These are phyloP conservation scores for Colletotrichum sp. DNA, from an alignment of 2,329 filamentous ascomycete genomes.

Conservation along the genomic window DNA sequence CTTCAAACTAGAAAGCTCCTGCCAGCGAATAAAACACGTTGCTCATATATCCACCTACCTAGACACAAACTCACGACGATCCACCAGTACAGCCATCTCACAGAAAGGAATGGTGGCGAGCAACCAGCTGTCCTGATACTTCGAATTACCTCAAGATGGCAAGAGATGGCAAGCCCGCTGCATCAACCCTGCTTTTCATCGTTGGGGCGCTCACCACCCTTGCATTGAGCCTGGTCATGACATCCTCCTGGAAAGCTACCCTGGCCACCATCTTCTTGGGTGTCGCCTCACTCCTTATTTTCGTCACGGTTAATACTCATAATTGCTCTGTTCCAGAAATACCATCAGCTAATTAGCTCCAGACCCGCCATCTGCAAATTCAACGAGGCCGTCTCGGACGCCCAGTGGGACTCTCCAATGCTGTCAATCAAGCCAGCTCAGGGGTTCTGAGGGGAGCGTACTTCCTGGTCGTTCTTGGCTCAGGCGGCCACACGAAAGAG, in stretches of 20 bases:
- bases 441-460: slow-evolving; percentile 45
- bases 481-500: slow-evolving; percentile 92
- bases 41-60: not conserved
- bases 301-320: slow-evolving; percentile 30
- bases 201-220: not conserved
- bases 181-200: slow-evolving; percentile 8
- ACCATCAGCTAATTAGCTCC: not conserved
- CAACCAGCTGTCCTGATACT: not conserved
- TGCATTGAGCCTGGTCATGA: not conserved
- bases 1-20: not conserved
- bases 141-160: not conserved
- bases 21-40: not conserved
- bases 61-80: not conserved
- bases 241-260: slow-evolving; percentile 9
- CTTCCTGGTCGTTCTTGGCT: slow-evolving; percentile 84
- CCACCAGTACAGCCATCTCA: not conserved
- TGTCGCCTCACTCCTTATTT: slow-evolving; percentile 25
- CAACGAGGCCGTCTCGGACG: not conserved
- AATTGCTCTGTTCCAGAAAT: not conserved
- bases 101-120: not conserved
- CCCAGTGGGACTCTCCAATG: slow-evolving; percentile 7
- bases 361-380: slow-evolving; percentile 13
- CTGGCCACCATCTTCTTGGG: not conserved
- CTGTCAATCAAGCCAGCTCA: not conserved
- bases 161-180: not conserved